phyloP scores from a whole-genome alignment of 202 grass and related monocot species.

The Panicum hallii region DNA sequence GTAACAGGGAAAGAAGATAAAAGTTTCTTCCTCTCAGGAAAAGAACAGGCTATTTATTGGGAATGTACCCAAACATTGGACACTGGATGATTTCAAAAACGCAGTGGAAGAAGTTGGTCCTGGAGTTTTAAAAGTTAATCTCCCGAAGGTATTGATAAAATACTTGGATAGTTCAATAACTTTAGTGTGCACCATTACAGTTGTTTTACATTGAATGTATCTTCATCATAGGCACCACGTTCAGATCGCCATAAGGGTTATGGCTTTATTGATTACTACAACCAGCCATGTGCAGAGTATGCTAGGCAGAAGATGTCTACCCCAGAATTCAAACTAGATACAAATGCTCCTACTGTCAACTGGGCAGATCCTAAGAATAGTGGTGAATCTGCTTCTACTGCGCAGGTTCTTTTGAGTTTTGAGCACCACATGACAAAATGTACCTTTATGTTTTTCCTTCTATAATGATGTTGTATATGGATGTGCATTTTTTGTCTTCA shows the following conservation, averaged over 20 bases:
- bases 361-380: constrained; percentile 80
- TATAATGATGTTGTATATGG: constrained; percentile 19
- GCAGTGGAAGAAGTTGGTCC: constrained; percentile 73
- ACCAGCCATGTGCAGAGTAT: constrained; percentile 93
- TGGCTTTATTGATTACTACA: constrained; percentile 92
- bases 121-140: constrained; percentile 74
- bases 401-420: constrained; percentile 56
- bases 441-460: constrained; percentile 34
- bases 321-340: constrained; percentile 82
- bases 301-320: constrained; percentile 82
- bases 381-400: constrained; percentile 68
- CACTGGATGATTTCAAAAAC: constrained; percentile 67
- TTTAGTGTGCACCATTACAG: constrained; percentile 13
- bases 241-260: constrained; percentile 72
- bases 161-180: constrained; percentile 25
- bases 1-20: constrained; percentile 77
- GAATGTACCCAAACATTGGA: constrained; percentile 78
- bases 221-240: constrained; percentile 57
- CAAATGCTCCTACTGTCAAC: constrained; percentile 79
- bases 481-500: constrained; percentile 43
- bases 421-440: constrained; percentile 33
- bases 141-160: constrained; percentile 70
- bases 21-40: constrained; percentile 67
- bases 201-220: constrained; percentile 40
- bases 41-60: constrained; percentile 92